Evolutionary conservation across 2,329 filamentous ascomycete species (phyloP).

Genomic region (Proliferodiscus dingleyae): DNA sequence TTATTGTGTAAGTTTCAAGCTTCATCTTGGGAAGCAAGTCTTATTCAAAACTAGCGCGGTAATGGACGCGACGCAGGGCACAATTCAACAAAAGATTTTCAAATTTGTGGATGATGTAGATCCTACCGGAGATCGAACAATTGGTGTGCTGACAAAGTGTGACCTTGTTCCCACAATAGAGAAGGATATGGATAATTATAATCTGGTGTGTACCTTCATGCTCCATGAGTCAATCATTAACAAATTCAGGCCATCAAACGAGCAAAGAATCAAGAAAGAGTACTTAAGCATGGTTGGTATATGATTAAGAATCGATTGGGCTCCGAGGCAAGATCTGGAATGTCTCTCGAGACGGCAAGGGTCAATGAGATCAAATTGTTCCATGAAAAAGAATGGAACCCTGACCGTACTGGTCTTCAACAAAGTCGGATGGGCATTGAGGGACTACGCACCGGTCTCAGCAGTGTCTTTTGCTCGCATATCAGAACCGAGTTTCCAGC

Average conservation of each 20-base stretch:
- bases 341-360: slow-evolving; percentile 2
- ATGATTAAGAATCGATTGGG: background rate
- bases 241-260: background rate
- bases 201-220: background rate
- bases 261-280: slow-evolving; percentile 1
- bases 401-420: background rate
- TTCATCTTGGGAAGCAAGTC: background rate
- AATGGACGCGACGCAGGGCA: background rate
- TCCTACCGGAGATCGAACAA: background rate
- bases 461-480: slow-evolving; percentile 1
- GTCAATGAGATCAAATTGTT: background rate
- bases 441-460: slow-evolving; percentile 1
- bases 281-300: slow-evolving; percentile 2
- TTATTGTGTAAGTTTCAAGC: background rate
- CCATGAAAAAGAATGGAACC: background rate
- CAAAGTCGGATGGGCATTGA: background rate
- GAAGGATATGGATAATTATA: background rate
- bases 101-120: slow-evolving; percentile 1
- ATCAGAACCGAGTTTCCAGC: slow-evolving; percentile 4
- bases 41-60: background rate
- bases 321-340: background rate
- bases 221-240: background rate
- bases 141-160: slow-evolving; percentile 4
- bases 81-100: slow-evolving; percentile 1
- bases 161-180: background rate